Evolutionary conservation across 1,139 yeast species (phyloP).

Genomic region (Yamadazyma jaroonii): DNA sequence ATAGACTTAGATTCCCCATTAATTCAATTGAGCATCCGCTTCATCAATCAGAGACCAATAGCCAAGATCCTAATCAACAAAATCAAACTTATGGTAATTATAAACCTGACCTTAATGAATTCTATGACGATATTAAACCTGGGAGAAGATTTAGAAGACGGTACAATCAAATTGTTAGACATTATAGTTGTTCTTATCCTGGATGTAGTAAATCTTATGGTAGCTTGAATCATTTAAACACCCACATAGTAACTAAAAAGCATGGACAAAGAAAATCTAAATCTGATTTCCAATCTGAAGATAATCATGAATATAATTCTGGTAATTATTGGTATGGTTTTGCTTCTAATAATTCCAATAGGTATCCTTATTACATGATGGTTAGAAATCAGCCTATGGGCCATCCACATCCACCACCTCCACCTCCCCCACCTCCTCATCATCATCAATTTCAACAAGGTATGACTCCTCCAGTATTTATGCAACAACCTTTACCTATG

Average conservation of each 20-base stretch:
- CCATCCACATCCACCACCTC: background rate
- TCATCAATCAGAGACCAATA: too few relatives aligned
- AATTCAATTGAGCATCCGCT: too few relatives aligned
- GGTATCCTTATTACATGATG: constrained; percentile 13
- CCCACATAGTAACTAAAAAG: constrained; percentile 68
- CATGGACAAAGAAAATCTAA: constrained; percentile 72
- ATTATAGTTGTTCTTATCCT: constrained; percentile 58
- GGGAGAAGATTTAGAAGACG: constrained; percentile 59
- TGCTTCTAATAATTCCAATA: constrained; percentile 1
- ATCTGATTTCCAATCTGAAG: constrained; percentile 52
- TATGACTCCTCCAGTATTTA: background rate
- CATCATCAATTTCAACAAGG: too few relatives aligned
- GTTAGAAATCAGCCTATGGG: constrained; percentile 4
- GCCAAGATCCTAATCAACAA: too few relatives aligned
- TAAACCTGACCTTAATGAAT: background rate
- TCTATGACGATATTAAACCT: constrained; percentile 19
- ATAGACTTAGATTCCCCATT: too few relatives aligned
- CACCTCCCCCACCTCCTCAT: background rate
- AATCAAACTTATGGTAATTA: background rate
- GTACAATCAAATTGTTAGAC: constrained; percentile 66
- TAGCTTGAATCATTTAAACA: constrained; percentile 71
- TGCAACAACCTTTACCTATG: background rate
- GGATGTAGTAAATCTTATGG: constrained; percentile 74
- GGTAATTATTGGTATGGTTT: constrained; percentile 29
- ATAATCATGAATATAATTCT: constrained; percentile 18